Percentiles rank a stretch among this genome's conserved stretches.
Conservation (phyloP, 2,329 filamentous ascomycete genomes). For the Ophiostoma ulmi region DNA sequence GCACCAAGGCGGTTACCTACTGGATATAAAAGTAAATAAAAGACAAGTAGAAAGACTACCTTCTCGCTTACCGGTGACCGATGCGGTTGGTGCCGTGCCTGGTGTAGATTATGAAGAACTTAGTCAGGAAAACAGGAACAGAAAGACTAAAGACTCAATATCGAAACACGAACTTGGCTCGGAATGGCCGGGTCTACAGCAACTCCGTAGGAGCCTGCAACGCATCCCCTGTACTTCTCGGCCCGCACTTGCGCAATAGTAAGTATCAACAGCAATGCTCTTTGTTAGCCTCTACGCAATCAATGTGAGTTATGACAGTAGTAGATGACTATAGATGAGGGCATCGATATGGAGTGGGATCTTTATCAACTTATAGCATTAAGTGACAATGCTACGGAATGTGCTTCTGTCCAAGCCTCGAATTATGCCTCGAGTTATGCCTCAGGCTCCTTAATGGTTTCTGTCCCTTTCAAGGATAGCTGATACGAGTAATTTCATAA, state of each 20-base stretch:
- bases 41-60: background rate
- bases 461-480: no score
- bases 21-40: background rate
- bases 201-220: background rate
- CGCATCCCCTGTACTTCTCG: background rate
- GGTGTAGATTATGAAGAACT: background rate
- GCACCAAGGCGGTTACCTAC: background rate
- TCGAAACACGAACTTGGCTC: background rate
- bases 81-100: conserved; percentile 3
- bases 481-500: background rate
- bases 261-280: background rate
- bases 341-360: background rate
- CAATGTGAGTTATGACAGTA: background rate
- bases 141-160: no score
- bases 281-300: background rate
- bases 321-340: no score
- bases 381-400: background rate
- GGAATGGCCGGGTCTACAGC: background rate
- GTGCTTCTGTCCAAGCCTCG: background rate
- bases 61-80: conserved; percentile 9
- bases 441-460: background rate
- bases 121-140: background rate
- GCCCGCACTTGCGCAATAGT: background rate
- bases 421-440: background rate
- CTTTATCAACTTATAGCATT: background rate